Conservation (phyloP, 202 grass and related monocot genomes). For the Carex sylvatica region DNA sequence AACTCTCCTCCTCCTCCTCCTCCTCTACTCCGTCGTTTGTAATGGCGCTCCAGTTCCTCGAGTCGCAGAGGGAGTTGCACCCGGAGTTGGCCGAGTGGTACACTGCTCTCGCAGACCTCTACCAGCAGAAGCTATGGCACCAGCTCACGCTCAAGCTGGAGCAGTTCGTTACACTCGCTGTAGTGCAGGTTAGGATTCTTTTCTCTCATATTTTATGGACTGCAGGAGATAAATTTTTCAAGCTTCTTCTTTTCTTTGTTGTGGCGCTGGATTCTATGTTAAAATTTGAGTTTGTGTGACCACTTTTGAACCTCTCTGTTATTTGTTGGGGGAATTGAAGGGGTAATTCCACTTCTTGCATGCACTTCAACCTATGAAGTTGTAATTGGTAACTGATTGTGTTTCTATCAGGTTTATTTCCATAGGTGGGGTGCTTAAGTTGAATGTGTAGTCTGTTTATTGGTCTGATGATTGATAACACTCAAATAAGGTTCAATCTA, state of each 20-base stretch:
- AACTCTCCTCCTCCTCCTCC: neutral
- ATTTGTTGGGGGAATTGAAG: neutral
- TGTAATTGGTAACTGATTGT: neutral
- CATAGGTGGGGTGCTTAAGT: neutral
- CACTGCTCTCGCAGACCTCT: conserved; percentile 58
- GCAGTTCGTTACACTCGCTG: conserved; percentile 76
- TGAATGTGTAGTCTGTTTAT: neutral
- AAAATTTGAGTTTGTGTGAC: neutral
- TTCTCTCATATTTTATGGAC: neutral
- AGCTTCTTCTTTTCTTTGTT: neutral
- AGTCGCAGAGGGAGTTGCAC: conserved; percentile 61
- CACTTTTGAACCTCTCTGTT: neutral
- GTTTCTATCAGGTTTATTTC: neutral
- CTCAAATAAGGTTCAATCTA: neutral
- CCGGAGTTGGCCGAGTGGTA: conserved; percentile 90
- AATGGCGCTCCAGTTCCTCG: conserved; percentile 90
- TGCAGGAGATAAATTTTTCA: conserved; percentile 1
- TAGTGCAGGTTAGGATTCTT: conserved; percentile 50
- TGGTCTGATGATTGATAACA: neutral
- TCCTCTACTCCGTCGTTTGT: neutral
- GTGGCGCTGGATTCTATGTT: neutral
- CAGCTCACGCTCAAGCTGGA: conserved; percentile 98
- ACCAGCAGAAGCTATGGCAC: conserved; percentile 84
- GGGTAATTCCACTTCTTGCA: neutral
- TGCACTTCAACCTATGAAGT: neutral